phyloP scores from a whole-genome alignment of 768 basidiomycete species.

The Mrakia gelida region DNA sequence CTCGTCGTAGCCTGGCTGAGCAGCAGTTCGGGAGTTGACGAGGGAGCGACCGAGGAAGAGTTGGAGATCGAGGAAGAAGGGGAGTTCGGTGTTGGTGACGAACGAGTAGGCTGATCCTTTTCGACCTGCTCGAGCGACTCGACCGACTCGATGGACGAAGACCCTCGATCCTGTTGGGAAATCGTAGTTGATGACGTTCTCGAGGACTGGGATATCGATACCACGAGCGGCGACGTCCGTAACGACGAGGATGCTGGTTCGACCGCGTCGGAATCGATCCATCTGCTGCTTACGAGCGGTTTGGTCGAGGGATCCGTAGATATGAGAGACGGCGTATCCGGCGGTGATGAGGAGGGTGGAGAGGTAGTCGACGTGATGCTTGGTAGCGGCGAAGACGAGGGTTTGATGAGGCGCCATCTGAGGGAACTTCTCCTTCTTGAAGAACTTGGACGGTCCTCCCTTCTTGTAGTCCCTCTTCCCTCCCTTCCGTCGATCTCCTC shows the following conservation, averaged over 20 bases:
- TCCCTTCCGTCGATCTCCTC: slow-evolving; percentile 42
- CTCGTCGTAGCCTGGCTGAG: slow-evolving; percentile 7
- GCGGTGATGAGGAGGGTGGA: slow-evolving; percentile 67
- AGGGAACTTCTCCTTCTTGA: slow-evolving; percentile 31
- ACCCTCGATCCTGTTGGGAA: slow-evolving; percentile 90
- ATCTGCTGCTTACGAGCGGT: slow-evolving; percentile 82
- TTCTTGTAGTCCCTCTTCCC: slow-evolving; percentile 52
- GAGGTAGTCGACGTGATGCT: slow-evolving; percentile 97
- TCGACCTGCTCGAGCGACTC: slow-evolving; percentile 91
- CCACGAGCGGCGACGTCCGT: slow-evolving; percentile 98
- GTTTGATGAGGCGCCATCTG: slow-evolving; percentile 80
- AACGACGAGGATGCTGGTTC: slow-evolving; percentile 81
- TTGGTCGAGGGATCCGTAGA: slow-evolving; percentile 94
- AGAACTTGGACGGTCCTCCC: slow-evolving; percentile 45
- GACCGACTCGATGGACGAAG: slow-evolving; percentile 93
- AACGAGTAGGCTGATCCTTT: slow-evolving; percentile 97
- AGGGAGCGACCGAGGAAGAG: slow-evolving; percentile 82
- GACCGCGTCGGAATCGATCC: slow-evolving; percentile 76
- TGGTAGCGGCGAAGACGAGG: slow-evolving; percentile 90
- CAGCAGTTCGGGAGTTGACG: slow-evolving; percentile 33
- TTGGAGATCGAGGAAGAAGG: slow-evolving; percentile 86
- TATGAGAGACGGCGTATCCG: slow-evolving; percentile 85
- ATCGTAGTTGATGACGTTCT: slow-evolving; percentile 97
- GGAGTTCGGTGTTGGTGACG: slow-evolving; percentile 76
- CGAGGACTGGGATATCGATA: slow-evolving; percentile 92